Evolutionary conservation across 2,329 filamentous ascomycete genomes (phyloP).

Genomic region (Ascochyta lentis): DNA sequence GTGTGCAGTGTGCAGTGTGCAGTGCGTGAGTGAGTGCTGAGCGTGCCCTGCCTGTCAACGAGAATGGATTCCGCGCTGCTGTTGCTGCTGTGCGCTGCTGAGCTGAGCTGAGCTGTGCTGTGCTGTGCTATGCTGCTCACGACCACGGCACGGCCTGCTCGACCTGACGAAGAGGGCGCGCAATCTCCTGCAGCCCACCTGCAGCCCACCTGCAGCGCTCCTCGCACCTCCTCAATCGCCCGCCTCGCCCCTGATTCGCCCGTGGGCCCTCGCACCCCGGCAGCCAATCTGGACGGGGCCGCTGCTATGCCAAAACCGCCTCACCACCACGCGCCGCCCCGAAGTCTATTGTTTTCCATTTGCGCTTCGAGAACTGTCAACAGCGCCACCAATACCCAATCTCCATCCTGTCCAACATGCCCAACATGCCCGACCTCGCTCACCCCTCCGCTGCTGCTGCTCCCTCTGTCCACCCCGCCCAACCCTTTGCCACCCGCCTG

Average conservation of each 20-base stretch:
- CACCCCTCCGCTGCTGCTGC: background rate
- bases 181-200: conserved; percentile 32
- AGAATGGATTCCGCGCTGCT: no score
- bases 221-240: conserved; percentile 28
- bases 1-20: no score
- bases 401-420: background rate
- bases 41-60: no score
- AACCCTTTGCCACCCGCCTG: conserved; percentile 43
- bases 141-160: conserved; percentile 3
- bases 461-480: conserved; percentile 22
- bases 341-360: conserved; percentile 23
- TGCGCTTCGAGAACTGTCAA: conserved; percentile 27
- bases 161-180: conserved; percentile 37
- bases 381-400: conserved; percentile 29
- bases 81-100: no score
- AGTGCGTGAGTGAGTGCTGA: no score
- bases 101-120: no score
- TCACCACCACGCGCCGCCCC: conserved; percentile 21
- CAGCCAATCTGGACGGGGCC: conserved; percentile 11
- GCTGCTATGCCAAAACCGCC: conserved; percentile 25
- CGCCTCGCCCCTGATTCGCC: conserved; percentile 22
- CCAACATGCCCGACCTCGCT: conserved; percentile 13
- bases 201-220: no score
- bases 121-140: background rate
- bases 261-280: conserved; percentile 11